These are phyloP conservation scores for Metschnikowia dekortorum DNA, from an alignment of 805 yeast species.

Conservation along the genomic window DNA sequence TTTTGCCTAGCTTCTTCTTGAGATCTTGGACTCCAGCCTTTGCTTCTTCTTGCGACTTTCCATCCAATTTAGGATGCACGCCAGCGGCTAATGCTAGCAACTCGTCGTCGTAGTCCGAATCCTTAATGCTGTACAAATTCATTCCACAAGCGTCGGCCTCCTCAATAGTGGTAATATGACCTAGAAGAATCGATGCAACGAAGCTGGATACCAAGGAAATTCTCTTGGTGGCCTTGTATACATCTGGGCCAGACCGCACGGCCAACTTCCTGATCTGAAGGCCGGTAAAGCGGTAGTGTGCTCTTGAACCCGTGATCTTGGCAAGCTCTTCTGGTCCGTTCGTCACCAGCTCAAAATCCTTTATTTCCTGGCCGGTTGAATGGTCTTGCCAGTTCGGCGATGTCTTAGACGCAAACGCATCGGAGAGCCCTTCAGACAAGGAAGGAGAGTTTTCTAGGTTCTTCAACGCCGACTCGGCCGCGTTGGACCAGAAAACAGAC, in stretches of 20 bases:
- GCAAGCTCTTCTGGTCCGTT: slow-evolving; percentile 64
- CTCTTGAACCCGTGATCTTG: slow-evolving; percentile 72
- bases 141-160: slow-evolving; percentile 91
- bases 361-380: slow-evolving; percentile 69
- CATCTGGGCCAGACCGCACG: slow-evolving; percentile 45
- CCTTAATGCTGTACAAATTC: slow-evolving; percentile 75
- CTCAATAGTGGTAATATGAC: slow-evolving; percentile 61
- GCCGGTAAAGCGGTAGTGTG: slow-evolving; percentile 88
- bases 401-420: slow-evolving; percentile 55
- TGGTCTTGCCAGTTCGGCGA: slow-evolving; percentile 97
- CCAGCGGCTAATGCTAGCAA: slow-evolving; percentile 55
- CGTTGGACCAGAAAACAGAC: slow-evolving; percentile 70
- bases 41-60: slow-evolving; percentile 18
- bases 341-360: slow-evolving; percentile 52
- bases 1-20: slow-evolving; percentile 48
- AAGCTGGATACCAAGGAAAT: slow-evolving; percentile 79
- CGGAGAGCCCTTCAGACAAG: slow-evolving; percentile 44
- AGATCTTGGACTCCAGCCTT: slow-evolving; percentile 37
- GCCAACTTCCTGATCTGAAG: slow-evolving; percentile 80
- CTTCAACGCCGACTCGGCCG: slow-evolving; percentile 40
- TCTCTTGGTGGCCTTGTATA: slow-evolving; percentile 52
- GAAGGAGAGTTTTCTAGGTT: slow-evolving; percentile 28
- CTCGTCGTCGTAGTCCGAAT: slow-evolving; percentile 50
- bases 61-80: slow-evolving; percentile 42
- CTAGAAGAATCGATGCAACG: slow-evolving; percentile 65